Conservation (phyloP, 108 stramenopile genomes). For the Stephanodiscus triporus region DNA sequence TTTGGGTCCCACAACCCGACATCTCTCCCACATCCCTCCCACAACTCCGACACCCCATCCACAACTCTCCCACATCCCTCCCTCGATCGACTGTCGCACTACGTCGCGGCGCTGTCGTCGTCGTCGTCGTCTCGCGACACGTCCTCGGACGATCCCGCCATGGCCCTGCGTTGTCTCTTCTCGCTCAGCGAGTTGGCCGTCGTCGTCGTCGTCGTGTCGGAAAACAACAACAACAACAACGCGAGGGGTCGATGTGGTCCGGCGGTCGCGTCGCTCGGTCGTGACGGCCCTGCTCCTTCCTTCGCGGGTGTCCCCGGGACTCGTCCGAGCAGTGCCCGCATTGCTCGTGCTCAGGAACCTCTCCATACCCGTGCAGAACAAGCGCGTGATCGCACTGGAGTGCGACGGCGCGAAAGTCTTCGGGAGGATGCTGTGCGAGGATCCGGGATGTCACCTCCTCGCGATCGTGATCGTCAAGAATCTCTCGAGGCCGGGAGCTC, state of each 20-base stretch:
- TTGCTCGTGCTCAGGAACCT: constrained; percentile 75
- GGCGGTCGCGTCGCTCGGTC: too few relatives aligned
- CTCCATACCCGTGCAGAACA: constrained; percentile 68
- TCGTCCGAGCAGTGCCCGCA: constrained; percentile 63
- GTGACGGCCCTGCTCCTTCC: constrained; percentile 57
- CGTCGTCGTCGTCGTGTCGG: background rate
- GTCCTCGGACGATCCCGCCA: constrained; percentile 40
- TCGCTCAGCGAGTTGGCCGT: constrained; percentile 44
- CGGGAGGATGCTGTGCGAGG: constrained; percentile 51
- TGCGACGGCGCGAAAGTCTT: constrained; percentile 51
- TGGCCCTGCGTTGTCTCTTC: constrained; percentile 55
- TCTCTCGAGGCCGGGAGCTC: too few relatives aligned
- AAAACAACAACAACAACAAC: too few relatives aligned
- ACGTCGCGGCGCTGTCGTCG: constrained; percentile 24
- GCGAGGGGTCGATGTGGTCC: too few relatives aligned
- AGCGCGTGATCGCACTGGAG: constrained; percentile 56
- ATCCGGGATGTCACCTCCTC: constrained; percentile 70
- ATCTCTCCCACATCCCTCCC: too few relatives aligned
- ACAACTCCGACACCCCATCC: too few relatives aligned
- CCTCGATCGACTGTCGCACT: constrained; percentile 16
- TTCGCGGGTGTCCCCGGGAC: constrained; percentile 50
- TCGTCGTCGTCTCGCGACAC: constrained; percentile 4
- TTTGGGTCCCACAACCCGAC: too few relatives aligned
- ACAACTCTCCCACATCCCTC: too few relatives aligned
- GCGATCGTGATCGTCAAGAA: constrained; percentile 78